Evolutionary conservation across 2,329 filamentous ascomycete genomes (phyloP).

Genomic region (Alternaria dauci): DNA sequence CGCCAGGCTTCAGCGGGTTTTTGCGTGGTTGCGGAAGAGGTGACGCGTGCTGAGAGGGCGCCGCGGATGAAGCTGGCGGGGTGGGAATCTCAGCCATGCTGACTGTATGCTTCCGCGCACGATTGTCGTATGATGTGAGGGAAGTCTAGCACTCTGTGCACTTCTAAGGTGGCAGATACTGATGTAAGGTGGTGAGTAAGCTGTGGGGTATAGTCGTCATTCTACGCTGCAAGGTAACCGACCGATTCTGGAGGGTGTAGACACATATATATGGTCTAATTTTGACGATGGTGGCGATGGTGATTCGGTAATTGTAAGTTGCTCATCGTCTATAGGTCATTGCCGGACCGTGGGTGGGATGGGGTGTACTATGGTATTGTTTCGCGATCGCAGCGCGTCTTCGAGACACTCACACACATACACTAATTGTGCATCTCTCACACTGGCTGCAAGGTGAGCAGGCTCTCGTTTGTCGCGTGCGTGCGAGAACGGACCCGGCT

Average conservation of each 20-base stretch:
- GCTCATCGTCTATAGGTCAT: no score
- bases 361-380: no score
- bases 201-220: conserved; percentile 24
- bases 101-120: not conserved
- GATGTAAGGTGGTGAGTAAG: conserved; percentile 23
- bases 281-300: no score
- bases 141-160: not conserved
- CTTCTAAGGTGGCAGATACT: conserved; percentile 23
- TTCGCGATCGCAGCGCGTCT: no score
- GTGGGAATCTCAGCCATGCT: conserved; percentile 48
- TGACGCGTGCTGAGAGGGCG: conserved; percentile 50
- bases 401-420: no score
- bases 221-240: conserved; percentile 11
- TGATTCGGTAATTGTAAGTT: no score
- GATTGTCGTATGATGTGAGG: not conserved
- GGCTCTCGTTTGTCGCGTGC: not conserved
- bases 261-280: no score
- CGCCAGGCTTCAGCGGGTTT: conserved; percentile 63
- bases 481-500: not conserved
- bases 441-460: not conserved
- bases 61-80: conserved; percentile 59
- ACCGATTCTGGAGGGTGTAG: no score
- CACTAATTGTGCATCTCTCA: no score
- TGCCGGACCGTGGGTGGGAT: no score
- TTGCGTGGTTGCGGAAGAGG: conserved; percentile 62